These are phyloP conservation scores for Botrytis deweyae DNA, from an alignment of 2,329 filamentous ascomycete species.

Conservation along the genomic window DNA sequence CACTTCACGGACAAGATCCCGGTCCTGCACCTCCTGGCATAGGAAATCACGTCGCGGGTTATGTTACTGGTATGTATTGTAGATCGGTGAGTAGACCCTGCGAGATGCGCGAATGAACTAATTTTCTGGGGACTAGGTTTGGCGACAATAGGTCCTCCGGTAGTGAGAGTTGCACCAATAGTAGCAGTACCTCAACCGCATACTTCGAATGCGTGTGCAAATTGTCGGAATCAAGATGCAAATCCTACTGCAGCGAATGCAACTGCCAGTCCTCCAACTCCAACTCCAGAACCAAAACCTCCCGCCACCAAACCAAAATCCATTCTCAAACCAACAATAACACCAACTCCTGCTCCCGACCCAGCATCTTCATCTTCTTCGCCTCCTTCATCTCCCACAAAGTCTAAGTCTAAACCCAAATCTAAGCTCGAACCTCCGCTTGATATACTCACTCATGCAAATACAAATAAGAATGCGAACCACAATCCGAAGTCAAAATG, in stretches of 20 bases:
- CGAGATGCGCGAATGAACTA: background rate
- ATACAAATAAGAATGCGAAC: background rate
- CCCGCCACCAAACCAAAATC: background rate
- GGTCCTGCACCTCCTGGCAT: background rate
- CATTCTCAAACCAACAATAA: background rate
- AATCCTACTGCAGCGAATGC: background rate
- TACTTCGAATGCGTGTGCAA: background rate
- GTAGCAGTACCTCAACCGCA: background rate
- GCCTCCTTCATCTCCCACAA: background rate
- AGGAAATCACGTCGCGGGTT: background rate
- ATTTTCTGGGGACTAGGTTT: background rate
- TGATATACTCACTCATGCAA: background rate
- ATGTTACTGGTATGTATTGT: slow-evolving; percentile 5
- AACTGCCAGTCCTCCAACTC: background rate
- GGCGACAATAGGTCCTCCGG: background rate
- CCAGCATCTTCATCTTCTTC: background rate
- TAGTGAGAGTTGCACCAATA: background rate
- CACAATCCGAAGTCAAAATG: background rate
- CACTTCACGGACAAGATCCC: background rate
- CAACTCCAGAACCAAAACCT: background rate
- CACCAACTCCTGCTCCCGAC: background rate
- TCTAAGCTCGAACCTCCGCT: background rate
- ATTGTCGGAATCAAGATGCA: background rate
- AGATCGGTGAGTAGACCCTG: background rate
- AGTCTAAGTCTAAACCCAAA: background rate